Evolutionary conservation across 306 rosid species (phyloP).

Genomic region (Echinosophora koreensis): DNA sequence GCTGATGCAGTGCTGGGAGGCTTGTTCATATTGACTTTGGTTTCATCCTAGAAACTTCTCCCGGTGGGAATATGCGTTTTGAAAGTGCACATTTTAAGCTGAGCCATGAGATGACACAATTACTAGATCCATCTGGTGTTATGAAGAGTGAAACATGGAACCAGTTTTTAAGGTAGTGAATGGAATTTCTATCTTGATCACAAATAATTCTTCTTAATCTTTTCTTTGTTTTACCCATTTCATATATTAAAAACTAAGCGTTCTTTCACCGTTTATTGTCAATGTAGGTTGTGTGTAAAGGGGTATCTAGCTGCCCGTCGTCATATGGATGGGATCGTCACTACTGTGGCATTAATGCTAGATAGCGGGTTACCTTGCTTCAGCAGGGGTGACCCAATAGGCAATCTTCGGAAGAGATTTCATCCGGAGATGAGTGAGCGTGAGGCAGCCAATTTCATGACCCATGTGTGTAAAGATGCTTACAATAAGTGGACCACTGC

Average conservation of each 20-base stretch:
- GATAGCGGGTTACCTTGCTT: conserved; percentile 98
- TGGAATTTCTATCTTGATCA: conserved; percentile 14
- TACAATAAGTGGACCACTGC: conserved; percentile 99
- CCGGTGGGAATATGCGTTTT: conserved; percentile 97
- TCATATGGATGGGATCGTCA: conserved; percentile 87
- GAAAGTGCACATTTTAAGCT: conserved; percentile 99
- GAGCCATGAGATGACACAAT: conserved; percentile 99
- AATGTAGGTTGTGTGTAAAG: conserved; percentile 82
- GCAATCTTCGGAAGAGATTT: conserved; percentile 95
- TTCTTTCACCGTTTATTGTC: conserved; percentile 9
- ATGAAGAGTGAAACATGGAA: conserved; percentile 98
- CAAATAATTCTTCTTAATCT: not conserved
- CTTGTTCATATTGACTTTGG: conserved; percentile 97
- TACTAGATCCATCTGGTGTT: conserved; percentile 91
- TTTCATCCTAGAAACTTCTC: conserved; percentile 96
- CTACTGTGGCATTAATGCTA: conserved; percentile 83
- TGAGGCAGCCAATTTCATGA: conserved; percentile 98
- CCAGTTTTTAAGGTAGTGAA: conserved; percentile 83
- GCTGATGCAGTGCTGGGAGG: conserved; percentile 82
- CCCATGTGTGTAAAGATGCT: conserved; percentile 94
- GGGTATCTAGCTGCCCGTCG: conserved; percentile 97
- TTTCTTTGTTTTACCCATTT: not conserved
- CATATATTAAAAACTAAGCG: conserved; percentile 33
- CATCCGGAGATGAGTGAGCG: conserved; percentile 98
- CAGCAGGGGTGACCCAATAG: conserved; percentile 97